Percentiles rank a stretch among this genome's conserved stretches.
Evolutionary conservation across 2,329 filamentous ascomycete species (phyloP).

Genomic region (Aspergillus quadrilineatus): DNA sequence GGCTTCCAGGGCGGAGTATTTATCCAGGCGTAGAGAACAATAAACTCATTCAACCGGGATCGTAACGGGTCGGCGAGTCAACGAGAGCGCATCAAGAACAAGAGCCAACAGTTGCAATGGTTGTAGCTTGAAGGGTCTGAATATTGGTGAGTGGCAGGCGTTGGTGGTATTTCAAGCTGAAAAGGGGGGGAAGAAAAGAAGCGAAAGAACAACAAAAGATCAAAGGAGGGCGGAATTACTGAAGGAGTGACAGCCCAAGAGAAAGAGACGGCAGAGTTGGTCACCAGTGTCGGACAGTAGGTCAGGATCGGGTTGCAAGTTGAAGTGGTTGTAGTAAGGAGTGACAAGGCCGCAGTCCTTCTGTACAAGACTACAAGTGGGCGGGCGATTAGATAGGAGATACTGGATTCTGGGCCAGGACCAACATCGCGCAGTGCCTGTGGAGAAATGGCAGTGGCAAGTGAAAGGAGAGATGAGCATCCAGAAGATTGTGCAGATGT

Average conservation of each 20-base stretch:
- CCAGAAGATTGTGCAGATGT: background rate
- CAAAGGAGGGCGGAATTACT: conserved; percentile 17
- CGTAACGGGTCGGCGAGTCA: conserved; percentile 8
- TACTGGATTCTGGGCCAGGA: conserved; percentile 1
- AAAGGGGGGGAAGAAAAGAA: background rate
- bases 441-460: background rate
- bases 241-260: conserved; percentile 23
- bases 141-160: conserved; percentile 7
- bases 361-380: background rate
- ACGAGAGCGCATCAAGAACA: conserved; percentile 12
- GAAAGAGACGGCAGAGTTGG: conserved; percentile 11
- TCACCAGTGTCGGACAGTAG: conserved; percentile 16
- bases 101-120: background rate
- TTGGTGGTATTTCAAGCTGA: background rate
- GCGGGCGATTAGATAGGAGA: conserved; percentile 13
- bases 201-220: background rate
- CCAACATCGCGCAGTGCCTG: conserved; percentile 1
- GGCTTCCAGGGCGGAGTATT: background rate
- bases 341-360: conserved; percentile 11
- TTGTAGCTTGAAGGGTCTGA: conserved; percentile 5
- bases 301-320: conserved; percentile 13
- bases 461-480: background rate
- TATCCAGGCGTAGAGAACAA: conserved; percentile 5
- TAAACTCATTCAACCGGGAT: conserved; percentile 18
- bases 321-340: conserved; percentile 18